phyloP scores from a whole-genome alignment of 306 rosid genomes.

The Mucuna pruriens region DNA sequence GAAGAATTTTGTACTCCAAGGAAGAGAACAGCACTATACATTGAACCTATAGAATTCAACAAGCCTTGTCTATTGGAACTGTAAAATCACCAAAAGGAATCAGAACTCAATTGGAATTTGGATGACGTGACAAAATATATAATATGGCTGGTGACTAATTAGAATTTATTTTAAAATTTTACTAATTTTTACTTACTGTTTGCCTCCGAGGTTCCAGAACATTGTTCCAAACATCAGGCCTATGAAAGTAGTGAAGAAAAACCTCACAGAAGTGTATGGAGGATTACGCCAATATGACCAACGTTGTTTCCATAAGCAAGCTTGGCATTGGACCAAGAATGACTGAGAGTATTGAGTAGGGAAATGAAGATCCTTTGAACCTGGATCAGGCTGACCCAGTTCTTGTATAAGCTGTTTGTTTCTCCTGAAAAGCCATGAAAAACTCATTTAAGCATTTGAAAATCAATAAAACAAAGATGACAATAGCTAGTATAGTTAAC shows the following conservation, averaged over 20 bases:
- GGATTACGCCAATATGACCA: slow-evolving; percentile 66
- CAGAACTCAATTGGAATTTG: background rate
- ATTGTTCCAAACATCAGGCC: slow-evolving; percentile 53
- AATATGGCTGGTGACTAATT: background rate
- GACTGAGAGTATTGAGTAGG: slow-evolving; percentile 62
- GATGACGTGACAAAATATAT: background rate
- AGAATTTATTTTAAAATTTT: background rate
- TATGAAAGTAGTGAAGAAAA: slow-evolving; percentile 48
- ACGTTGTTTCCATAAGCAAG: slow-evolving; percentile 85
- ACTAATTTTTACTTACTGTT: slow-evolving; percentile 41
- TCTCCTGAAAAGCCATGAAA: slow-evolving; percentile 58
- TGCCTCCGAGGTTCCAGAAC: slow-evolving; percentile 55
- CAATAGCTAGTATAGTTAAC: background rate
- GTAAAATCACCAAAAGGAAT: background rate
- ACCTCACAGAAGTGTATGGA: slow-evolving; percentile 56
- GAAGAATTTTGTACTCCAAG: slow-evolving; percentile 59
- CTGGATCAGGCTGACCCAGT: slow-evolving; percentile 58
- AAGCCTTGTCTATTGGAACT: slow-evolving; percentile 43
- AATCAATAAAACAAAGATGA: background rate
- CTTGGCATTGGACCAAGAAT: slow-evolving; percentile 64
- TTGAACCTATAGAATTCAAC: slow-evolving; percentile 59
- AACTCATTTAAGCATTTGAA: slow-evolving; percentile 25
- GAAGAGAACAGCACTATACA: slow-evolving; percentile 58
- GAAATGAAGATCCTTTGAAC: slow-evolving; percentile 72
- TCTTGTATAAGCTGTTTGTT: slow-evolving; percentile 73